These are phyloP conservation scores for Exophiala mesophila DNA, from an alignment of 2,329 filamentous ascomycete genomes.

Conservation along the genomic window DNA sequence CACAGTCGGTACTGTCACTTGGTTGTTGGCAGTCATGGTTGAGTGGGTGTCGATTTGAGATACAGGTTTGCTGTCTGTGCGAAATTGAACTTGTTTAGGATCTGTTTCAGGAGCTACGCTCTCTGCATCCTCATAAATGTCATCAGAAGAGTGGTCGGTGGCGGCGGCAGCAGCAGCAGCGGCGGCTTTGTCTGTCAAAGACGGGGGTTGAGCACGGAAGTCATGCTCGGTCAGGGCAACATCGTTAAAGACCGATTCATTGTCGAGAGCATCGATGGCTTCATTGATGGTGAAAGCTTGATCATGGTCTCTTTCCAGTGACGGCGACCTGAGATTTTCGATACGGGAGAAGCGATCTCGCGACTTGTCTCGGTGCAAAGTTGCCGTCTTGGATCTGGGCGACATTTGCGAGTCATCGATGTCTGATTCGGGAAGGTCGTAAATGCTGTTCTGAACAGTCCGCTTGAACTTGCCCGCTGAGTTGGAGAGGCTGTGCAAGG, in stretches of 20 bases:
- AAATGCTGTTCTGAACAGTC: slow-evolving; percentile 10
- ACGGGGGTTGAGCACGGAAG: not conserved
- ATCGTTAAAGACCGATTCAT: slow-evolving; percentile 13
- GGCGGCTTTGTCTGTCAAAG: not conserved
- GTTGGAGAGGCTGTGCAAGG: slow-evolving; percentile 1
- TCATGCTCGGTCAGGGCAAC: not conserved
- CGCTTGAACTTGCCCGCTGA: slow-evolving; percentile 23
- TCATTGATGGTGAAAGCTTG: slow-evolving; percentile 7
- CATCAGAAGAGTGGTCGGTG: not conserved
- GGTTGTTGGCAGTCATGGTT: too few species aligned
- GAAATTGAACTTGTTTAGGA: too few species aligned
- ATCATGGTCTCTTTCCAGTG: slow-evolving; percentile 4
- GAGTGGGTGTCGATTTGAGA: too few species aligned
- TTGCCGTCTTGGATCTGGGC: slow-evolving; percentile 19
- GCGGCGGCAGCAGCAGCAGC: not conserved
- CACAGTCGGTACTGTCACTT: too few species aligned
- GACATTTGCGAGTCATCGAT: slow-evolving; percentile 28
- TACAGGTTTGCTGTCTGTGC: too few species aligned
- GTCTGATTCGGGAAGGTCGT: slow-evolving; percentile 24
- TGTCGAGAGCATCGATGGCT: slow-evolving; percentile 12
- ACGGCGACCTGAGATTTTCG: slow-evolving; percentile 6
- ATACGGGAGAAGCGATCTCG: slow-evolving; percentile 10
- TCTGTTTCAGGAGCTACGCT: too few species aligned
- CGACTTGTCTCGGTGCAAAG: slow-evolving; percentile 6
- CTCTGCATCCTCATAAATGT: not conserved